Conservation (phyloP, 805 yeast species). For the Myxozyma neglecta region DNA sequence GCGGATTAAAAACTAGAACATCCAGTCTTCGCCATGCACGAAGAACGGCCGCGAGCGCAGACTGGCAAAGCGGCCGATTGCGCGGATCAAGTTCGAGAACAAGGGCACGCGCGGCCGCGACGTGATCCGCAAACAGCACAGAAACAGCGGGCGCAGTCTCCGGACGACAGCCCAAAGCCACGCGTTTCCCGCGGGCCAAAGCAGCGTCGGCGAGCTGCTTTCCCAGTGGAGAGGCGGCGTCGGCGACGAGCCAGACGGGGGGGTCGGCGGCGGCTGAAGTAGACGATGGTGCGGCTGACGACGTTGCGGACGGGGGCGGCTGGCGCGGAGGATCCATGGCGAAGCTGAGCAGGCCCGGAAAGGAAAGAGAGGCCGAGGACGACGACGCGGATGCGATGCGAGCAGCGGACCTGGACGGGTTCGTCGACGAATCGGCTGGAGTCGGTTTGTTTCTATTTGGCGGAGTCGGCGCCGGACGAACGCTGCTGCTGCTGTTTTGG, state of each 20-base stretch:
- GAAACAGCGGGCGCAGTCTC: background rate
- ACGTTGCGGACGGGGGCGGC: background rate
- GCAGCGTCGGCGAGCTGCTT: constrained; percentile 25
- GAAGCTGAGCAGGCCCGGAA: constrained; percentile 14
- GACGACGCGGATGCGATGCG: background rate
- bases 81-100: constrained; percentile 29
- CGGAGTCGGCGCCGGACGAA: too few relatives aligned
- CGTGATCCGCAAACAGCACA: constrained; percentile 13
- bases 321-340: constrained; percentile 10
- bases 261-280: background rate
- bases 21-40: constrained; percentile 29
- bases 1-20: constrained; percentile 18
- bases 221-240: constrained; percentile 27
- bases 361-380: background rate
- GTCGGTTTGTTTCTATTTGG: too few relatives aligned
- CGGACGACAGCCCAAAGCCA: constrained; percentile 24
- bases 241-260: constrained; percentile 34
- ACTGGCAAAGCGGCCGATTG: constrained; percentile 34
- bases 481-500: too few relatives aligned
- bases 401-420: background rate
- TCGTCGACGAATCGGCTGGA: too few relatives aligned
- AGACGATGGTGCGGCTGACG: background rate
- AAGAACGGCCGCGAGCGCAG: constrained; percentile 24
- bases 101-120: constrained; percentile 18
- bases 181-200: constrained; percentile 23